These are phyloP conservation scores for Persicaria tinctoria DNA, from an alignment of 148 eudicot genomes.

Conservation along the genomic window DNA sequence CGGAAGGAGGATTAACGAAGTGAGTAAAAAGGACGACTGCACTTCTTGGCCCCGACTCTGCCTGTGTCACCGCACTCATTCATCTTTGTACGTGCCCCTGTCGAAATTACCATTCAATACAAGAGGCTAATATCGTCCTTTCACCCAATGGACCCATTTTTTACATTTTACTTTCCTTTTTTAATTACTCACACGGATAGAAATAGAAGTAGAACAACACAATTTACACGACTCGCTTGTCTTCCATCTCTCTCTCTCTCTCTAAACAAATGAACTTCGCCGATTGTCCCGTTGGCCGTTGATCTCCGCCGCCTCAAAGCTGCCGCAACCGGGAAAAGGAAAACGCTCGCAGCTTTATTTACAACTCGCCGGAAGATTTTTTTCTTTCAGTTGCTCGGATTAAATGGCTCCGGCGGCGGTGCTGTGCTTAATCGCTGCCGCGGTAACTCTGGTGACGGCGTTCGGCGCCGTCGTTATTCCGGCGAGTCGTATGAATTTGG, in stretches of 20 bases:
- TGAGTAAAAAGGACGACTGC: no score
- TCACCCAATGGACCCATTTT: background rate
- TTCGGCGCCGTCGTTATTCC: constrained; percentile 18
- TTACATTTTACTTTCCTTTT: background rate
- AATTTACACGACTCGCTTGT: background rate
- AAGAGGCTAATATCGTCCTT: background rate
- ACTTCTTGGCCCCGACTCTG: no score
- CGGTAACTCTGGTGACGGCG: constrained; percentile 7
- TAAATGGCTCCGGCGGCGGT: constrained; percentile 8
- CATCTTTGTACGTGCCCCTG: no score
- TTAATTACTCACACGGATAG: background rate
- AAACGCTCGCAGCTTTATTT: background rate
- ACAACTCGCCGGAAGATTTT: background rate
- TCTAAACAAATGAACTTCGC: background rate
- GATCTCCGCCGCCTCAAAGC: no score
- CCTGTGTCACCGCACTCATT: no score
- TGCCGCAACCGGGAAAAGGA: no score
- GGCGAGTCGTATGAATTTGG: constrained; percentile 36
- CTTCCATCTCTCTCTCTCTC: background rate
- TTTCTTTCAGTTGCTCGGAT: background rate
- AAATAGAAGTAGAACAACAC: background rate
- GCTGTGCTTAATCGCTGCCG: constrained; percentile 1
- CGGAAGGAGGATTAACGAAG: no score
- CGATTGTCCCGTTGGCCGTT: background rate
- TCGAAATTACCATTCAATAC: no score